Base-by-base conservation (phyloP, 306 rosid genomes). In the Leucaena leucocephala region DNA sequence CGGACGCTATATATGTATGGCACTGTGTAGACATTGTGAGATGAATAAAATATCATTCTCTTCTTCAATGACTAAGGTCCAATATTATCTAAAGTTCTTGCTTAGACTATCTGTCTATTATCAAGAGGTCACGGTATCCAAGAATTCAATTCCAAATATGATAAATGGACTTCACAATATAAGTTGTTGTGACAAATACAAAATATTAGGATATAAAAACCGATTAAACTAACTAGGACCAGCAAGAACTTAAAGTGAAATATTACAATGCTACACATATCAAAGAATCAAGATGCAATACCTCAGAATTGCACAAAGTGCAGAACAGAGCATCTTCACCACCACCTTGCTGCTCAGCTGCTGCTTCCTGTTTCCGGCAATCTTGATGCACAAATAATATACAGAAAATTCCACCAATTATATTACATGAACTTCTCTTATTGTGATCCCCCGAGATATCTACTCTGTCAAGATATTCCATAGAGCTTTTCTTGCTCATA, bases 231-330 rank as follows among this genome's bases (percentile, higher is more conserved):
- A 58, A 63, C 27, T 33, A 78, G 57, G 74, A 64, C 80, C n/a
- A 34, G 62, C 45, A 54, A 58, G 54, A 81, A 68, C 62, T 13
- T 49, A 65, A 64, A 72, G 39, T 54, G 62, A 62, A 50, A 82
- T 49, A 70, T 55, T 42, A 50, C 63, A 65, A 64, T 36, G 48
- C 50, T n/a, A 59, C 70, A 77, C 5, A 22, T 11, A 44, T 34
- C 80, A 63, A 57, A 70, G 59, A 70, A 42, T 66, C 71, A 83
- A 59, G 27, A 72, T 57, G 76, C 21, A 64, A 77, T 90, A 94
- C 98, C 98, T 94, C 97, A 76, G 98, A 89, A 78, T 94, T 90
- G 93, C 98, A 94, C 86, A 94, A 82, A 77, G 97, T 94, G 86
- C 98, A 94, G 93, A 91, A 94, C 85, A 94, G 84, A 82, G 95